Base-by-base conservation (phyloP, 371 early-diverging fungal genomes). In the Chytridiales sp. region DNA sequence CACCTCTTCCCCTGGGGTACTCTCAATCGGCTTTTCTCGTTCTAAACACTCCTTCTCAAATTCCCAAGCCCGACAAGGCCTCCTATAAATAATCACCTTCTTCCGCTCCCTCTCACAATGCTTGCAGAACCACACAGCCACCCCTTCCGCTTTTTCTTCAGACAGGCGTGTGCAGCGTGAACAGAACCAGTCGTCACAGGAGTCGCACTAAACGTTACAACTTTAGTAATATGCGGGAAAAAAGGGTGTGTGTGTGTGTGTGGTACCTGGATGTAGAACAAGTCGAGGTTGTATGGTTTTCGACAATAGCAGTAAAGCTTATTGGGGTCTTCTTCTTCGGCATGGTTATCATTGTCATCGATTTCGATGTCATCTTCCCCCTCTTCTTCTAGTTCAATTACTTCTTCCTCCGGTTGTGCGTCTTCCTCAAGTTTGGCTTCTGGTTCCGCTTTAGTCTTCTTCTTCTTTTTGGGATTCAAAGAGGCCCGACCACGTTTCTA, bases 151-250 rank as follows among this genome's bases (percentile, higher is more conserved):
- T 9, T 67, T 62, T 13, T 57, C 61, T 43, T 69, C 70, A 13
- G 61, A 47, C 11, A 75, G 52, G 27, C 61, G 51, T 4, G 70
- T 69, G 55, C 75, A 75, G n/a, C 52, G 42, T 26, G 68, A 70
- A 40, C 72, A 72, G 43, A 67, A 72, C 75, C 75, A 75, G 46
- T 69, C 70, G 54, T 75, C 75, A 50, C 75, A 75, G 1, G 46
- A 60, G 27, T 75, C 75, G 55, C 75, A 75, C 59, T 63, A 22
- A 26, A 26, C 13, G 3, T 22, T n/a, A 5, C 17, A 22, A 2
- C 46, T 42, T 17, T 9, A 43, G 21, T 6, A 9, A 24, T 6
- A 8, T 24, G n/a, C 9, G n/a, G 5, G 41, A 40, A 30, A 13
- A 24, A 29, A 30, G 6, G 29, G 21, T 9, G n/a, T n/a, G n/a